Evolutionary conservation across 257 asterid genomes (phyloP).

Genomic region (Primulina tabacum): DNA sequence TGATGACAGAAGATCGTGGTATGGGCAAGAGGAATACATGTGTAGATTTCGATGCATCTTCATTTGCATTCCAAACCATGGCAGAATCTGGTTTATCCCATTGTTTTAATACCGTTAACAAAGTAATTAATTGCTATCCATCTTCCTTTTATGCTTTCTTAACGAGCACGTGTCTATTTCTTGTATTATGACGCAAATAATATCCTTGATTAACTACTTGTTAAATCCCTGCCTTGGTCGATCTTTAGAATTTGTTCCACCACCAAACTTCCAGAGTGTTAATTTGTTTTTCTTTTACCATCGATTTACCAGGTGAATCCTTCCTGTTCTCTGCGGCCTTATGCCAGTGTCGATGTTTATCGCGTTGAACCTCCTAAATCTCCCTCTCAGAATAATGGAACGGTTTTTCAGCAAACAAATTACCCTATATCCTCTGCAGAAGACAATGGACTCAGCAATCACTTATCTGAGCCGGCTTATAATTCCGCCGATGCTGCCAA

Average conservation of each 20-base stretch:
- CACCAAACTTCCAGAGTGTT: background rate
- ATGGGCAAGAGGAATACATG: constrained; percentile 48
- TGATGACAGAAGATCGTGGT: constrained; percentile 34
- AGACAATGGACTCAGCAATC: constrained; percentile 28
- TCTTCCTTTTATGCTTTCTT: constrained; percentile 1
- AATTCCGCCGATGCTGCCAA: constrained; percentile 34
- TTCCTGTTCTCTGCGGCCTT: constrained; percentile 38
- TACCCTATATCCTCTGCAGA: constrained; percentile 37
- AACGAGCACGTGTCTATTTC: background rate
- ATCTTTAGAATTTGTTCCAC: background rate
- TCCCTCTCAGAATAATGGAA: constrained; percentile 22
- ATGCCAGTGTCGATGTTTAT: constrained; percentile 37
- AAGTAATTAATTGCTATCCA: constrained; percentile 39
- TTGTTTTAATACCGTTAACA: constrained; percentile 37
- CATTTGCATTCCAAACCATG: constrained; percentile 61
- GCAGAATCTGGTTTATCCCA: constrained; percentile 45
- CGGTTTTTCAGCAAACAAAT: constrained; percentile 36
- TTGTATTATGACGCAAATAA: constrained; percentile 1
- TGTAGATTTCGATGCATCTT: constrained; percentile 49
- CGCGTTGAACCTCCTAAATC: constrained; percentile 30
- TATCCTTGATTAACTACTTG: background rate
- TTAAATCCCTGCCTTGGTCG: background rate
- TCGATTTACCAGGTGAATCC: constrained; percentile 32
- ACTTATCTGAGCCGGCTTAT: constrained; percentile 34
- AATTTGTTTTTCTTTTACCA: constrained; percentile 19